Base-by-base conservation (phyloP, 495 filamentous ascomycete genomes). In the Thozetella sp. region DNA sequence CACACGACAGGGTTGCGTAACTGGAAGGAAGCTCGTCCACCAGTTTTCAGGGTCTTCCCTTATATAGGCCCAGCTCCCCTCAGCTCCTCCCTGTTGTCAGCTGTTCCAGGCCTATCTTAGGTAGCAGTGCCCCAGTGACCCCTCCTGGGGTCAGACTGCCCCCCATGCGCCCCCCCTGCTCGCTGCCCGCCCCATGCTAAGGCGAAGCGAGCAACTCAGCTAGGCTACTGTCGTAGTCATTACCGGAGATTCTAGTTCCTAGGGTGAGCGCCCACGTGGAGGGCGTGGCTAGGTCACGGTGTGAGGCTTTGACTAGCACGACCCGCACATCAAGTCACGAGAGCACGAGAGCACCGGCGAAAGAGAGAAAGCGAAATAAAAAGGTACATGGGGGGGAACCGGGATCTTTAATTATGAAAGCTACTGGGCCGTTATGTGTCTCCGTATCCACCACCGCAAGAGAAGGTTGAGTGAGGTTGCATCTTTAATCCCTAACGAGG, bases 371-470 rank as follows among this genome's bases (percentile, higher is more conserved):
- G 43, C 4, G 11, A 11, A 48, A 48, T 4, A n/a, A 20, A 48
- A 6, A 6, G 30, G 17, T 17, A 6, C 6, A 37, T 37, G 10
- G 12, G 6, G 43, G n/a, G 43, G n/a, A 65, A 65, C 58, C 59
- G 54, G 60, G 54, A 57, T 56, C 26, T 70, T n/a, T 56, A 50
- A 67, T 67, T 67, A 69, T 64, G 67, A 68, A 61, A 68, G 60
- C 59, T 66, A 67, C 56, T 60, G 6, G 43, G 43, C n/a, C 43
- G 54, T 50, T 53, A 52, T 65, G 57, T 55, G 56, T 48, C 43
- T 9, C 20, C 43, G 9, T 48, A 15, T 48, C 43, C 43, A 48
- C n/a, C 43, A 48, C 43, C n/a, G 43, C 20, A 3, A 48, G 4
- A 11, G n/a, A n/a, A n/a, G n/a, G n/a, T n/a, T n/a, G n/a, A n/a